Evolutionary conservation across 306 rosid genomes (phyloP).

Genomic region (Chamaecrista fasciculata): DNA sequence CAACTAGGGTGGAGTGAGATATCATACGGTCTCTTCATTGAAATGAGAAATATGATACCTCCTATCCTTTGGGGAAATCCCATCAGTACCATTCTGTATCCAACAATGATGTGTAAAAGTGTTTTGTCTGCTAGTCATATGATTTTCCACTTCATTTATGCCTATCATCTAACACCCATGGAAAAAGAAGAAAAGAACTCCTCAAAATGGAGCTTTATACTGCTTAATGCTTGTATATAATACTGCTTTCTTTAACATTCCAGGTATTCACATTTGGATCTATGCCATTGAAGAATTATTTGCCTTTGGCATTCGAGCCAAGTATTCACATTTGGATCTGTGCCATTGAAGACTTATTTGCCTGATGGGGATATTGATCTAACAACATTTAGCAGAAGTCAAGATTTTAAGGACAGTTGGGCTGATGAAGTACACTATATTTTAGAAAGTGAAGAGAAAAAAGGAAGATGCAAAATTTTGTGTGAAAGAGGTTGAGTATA

Average conservation of each 20-base stretch:
- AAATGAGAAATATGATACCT: no score
- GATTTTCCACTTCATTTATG: not conserved
- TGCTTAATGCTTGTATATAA: not conserved
- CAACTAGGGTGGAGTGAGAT: not conserved
- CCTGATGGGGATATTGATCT: constrained; percentile 94
- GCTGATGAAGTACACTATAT: constrained; percentile 47
- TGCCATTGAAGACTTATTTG: no score
- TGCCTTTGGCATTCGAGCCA: no score
- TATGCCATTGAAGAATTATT: constrained; percentile 80
- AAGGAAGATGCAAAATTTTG: constrained; percentile 51
- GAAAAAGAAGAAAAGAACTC: not conserved
- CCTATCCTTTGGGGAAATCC: no score
- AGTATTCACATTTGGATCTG: no score
- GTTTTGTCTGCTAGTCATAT: not conserved
- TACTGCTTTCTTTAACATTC: constrained; percentile 5
- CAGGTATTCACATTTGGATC: constrained; percentile 83
- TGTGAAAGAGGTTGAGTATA: constrained; percentile 68
- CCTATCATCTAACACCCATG: not conserved
- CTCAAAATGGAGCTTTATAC: constrained; percentile 1
- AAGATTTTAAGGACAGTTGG: constrained; percentile 47
- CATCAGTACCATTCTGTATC: not conserved
- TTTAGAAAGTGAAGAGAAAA: constrained; percentile 56
- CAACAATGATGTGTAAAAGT: not conserved
- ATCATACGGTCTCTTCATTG: not conserved
- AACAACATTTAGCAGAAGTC: constrained; percentile 49